A percentile compares a stretch with the other conserved stretches of the same genome.
Evolutionary conservation across 345 rosid genomes (phyloP).

Genomic region (Hevea brasiliensis): DNA sequence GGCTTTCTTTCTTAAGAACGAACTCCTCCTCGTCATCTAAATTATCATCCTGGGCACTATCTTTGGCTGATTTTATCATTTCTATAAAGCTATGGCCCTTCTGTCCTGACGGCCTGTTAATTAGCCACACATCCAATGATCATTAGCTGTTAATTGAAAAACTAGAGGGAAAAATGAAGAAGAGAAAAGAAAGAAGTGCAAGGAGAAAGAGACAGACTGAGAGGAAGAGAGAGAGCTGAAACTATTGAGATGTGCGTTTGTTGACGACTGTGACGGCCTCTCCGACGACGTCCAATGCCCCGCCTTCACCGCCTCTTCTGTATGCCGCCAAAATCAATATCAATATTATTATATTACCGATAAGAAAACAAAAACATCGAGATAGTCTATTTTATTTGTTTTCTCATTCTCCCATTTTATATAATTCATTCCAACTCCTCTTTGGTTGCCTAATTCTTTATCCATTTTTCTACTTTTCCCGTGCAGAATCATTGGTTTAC

Average conservation of each 20-base stretch:
- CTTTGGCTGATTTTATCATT: conserved; percentile 82
- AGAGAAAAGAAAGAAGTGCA: background rate
- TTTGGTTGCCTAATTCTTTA: too few species aligned
- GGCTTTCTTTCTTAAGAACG: conserved; percentile 64
- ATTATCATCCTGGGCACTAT: conserved; percentile 56
- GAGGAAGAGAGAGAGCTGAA: conserved; percentile 71
- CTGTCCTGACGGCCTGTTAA: conserved; percentile 55
- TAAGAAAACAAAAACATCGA: background rate
- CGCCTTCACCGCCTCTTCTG: conserved; percentile 45
- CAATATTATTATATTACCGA: background rate
- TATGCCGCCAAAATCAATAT: conserved; percentile 19
- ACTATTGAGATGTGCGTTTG: conserved; percentile 51
- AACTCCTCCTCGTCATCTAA: conserved; percentile 65
- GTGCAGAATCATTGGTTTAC: too few species aligned
- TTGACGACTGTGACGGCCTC: conserved; percentile 54
- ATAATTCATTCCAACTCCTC: too few species aligned
- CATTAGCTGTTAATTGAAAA: background rate
- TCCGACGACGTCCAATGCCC: conserved; percentile 60
- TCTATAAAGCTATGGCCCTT: conserved; percentile 86
- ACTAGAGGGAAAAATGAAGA: background rate
- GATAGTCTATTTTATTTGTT: background rate
- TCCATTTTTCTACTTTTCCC: too few species aligned
- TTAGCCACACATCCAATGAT: background rate
- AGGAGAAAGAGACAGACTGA: conserved; percentile 50
- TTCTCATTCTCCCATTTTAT: background rate